Conservation (phyloP, 1,139 yeast genomes). For the Hyphopichia khmerensis region DNA sequence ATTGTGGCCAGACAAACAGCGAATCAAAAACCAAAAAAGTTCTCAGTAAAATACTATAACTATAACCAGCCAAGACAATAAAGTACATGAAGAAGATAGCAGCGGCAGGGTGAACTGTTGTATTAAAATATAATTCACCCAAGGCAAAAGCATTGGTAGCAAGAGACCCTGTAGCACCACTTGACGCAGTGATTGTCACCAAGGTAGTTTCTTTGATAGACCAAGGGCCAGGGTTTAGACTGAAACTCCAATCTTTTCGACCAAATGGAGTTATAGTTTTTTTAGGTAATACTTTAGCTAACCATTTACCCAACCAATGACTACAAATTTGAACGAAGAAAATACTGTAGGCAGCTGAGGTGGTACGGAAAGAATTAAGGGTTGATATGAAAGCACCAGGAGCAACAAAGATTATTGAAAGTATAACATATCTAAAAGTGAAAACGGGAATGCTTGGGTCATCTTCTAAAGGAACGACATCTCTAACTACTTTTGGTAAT, state of each 20-base stretch:
- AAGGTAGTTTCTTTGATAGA: conserved; percentile 31
- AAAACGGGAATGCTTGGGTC: conserved; percentile 23
- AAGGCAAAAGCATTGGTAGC: conserved; percentile 30
- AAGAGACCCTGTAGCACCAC: conserved; percentile 34
- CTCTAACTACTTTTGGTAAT: conserved; percentile 19
- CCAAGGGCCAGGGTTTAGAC: conserved; percentile 36
- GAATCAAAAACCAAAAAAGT: conserved; percentile 31
- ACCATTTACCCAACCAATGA: conserved; percentile 30
- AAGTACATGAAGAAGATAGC: conserved; percentile 35
- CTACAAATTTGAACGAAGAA: conserved; percentile 33
- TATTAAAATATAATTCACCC: conserved; percentile 28
- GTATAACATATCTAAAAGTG: conserved; percentile 29
- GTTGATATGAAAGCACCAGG: conserved; percentile 40
- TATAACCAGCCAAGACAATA: conserved; percentile 33
- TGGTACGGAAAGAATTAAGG: conserved; percentile 35
- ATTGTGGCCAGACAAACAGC: conserved; percentile 33
- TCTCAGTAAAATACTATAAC: conserved; percentile 33
- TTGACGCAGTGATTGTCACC: conserved; percentile 32
- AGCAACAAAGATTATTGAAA: conserved; percentile 27
- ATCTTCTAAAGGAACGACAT: conserved; percentile 21
- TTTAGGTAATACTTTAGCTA: conserved; percentile 26
- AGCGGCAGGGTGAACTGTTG: conserved; percentile 19
- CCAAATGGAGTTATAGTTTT: conserved; percentile 15
- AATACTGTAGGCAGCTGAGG: conserved; percentile 35
- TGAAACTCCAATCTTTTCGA: conserved; percentile 13